phyloP scores from a whole-genome alignment of 2,329 filamentous ascomycete species.

The Alternaria dauci region DNA sequence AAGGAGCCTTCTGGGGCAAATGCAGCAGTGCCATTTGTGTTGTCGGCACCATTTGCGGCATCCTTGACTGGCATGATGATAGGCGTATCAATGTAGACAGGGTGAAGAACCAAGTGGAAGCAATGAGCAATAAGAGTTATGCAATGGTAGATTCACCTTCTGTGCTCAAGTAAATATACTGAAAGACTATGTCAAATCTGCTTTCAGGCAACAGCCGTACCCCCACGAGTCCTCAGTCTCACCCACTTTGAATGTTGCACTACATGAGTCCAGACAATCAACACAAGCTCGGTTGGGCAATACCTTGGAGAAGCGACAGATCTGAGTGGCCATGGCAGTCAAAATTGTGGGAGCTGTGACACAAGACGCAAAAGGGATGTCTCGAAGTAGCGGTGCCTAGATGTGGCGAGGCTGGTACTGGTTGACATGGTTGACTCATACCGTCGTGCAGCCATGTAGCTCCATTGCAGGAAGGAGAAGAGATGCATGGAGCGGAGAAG shows the following conservation, averaged over 20 bases:
- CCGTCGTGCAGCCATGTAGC: not conserved
- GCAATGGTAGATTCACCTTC: not conserved
- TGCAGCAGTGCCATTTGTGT: not conserved
- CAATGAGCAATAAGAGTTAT: not conserved
- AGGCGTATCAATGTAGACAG: not conserved
- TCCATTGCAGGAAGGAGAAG: not conserved
- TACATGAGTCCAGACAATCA: not conserved
- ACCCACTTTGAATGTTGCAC: constrained; percentile 1
- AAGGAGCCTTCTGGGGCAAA: constrained; percentile 26
- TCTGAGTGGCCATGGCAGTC: not conserved
- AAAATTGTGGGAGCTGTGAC: not conserved
- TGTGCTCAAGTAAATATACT: not conserved
- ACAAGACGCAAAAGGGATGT: not conserved
- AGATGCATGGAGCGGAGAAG: not conserved
- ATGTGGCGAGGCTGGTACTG: constrained; percentile 6
- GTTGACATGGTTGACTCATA: not conserved
- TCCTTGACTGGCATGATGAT: constrained; percentile 7
- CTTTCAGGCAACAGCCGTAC: constrained; percentile 3
- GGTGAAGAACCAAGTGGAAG: not conserved
- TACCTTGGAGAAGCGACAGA: not conserved
- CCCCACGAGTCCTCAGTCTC: not conserved
- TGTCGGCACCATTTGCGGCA: constrained; percentile 10
- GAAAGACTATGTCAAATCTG: not conserved
- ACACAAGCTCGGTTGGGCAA: not conserved
- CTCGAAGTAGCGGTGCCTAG: constrained; percentile 5